A percentile compares a stretch with the other conserved stretches of the same genome.
These are phyloP conservation scores for Jackrogersella multiformis DNA, from an alignment of 495 filamentous ascomycete genomes.

Conservation along the genomic window DNA sequence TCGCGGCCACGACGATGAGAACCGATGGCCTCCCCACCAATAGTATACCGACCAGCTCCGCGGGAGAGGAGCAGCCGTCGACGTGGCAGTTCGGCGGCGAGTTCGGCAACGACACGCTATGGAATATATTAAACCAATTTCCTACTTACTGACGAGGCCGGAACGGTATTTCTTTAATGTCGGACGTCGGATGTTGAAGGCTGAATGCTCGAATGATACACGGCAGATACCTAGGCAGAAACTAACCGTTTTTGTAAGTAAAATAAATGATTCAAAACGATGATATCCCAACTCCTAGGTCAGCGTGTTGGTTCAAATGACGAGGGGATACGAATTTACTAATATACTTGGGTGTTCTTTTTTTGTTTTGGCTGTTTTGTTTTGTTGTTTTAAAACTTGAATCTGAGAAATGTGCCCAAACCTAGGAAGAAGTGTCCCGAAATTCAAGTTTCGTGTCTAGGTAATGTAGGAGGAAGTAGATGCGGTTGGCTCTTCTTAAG, in stretches of 20 bases:
- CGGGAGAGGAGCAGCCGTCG: conserved; percentile 29
- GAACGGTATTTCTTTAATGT: conserved; percentile 5
- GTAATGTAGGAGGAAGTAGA: no score
- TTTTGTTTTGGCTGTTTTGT: no score
- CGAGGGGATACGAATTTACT: no score
- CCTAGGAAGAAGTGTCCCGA: no score
- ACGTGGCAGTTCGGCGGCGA: conserved; percentile 52
- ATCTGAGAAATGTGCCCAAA: no score
- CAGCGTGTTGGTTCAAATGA: conserved; percentile 6
- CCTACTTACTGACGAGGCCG: conserved; percentile 34
- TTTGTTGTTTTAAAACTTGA: no score
- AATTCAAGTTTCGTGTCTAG: no score
- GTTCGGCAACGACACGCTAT: conserved; percentile 63
- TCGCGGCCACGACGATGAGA: conserved; percentile 19
- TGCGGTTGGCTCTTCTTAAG: no score
- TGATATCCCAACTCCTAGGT: conserved; percentile 12
- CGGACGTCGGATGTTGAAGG: no score
- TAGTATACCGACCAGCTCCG: conserved; percentile 12
- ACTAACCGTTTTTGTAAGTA: conserved; percentile 15
- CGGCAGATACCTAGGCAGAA: neutral
- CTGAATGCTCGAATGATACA: conserved; percentile 6
- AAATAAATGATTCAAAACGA: conserved; percentile 8
- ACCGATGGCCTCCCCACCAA: conserved; percentile 10
- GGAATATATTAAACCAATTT: conserved; percentile 62
- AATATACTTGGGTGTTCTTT: neutral